Conservation (phyloP, 176 grass and related monocot genomes). For the Avena atlantica region DNA sequence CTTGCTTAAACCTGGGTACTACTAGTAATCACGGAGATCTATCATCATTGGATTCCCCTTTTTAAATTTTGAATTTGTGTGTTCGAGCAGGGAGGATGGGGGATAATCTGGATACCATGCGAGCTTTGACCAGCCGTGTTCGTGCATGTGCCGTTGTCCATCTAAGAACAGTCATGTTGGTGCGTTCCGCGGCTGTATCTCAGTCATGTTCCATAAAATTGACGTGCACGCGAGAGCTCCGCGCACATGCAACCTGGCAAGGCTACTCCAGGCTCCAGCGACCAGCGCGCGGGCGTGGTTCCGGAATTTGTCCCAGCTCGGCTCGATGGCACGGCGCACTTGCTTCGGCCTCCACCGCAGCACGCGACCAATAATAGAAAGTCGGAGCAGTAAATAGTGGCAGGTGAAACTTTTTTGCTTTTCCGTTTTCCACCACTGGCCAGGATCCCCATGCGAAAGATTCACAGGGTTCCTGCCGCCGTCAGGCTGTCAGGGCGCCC, state of each 20-base stretch:
- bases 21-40: not conserved
- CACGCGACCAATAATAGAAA: not conserved
- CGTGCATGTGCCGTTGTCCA: slow-evolving; percentile 11
- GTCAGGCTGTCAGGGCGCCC: not conserved
- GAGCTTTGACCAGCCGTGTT: not conserved
- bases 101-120: not conserved
- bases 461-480: slow-evolving; percentile 19
- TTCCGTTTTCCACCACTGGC: not conserved
- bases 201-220: not conserved
- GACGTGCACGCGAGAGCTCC: too few species aligned
- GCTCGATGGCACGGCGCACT: too few species aligned
- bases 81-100: not conserved
- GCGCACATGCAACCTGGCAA: too few species aligned
- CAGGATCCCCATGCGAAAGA: slow-evolving; percentile 20
- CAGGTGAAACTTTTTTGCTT: not conserved
- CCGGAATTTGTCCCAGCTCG: not conserved
- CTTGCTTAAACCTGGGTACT: slow-evolving; percentile 14
- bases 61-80: not conserved
- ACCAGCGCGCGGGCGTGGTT: not conserved
- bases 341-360: too few species aligned
- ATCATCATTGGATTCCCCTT: not conserved
- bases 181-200: not conserved
- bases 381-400: not conserved
- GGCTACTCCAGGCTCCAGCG: too few species aligned
- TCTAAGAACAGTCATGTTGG: not conserved